Percentiles rank a stretch among this genome's conserved stretches.
Evolutionary conservation across 1,139 yeast genomes (phyloP).

Genomic region (Kurtzmaniella natalensis): DNA sequence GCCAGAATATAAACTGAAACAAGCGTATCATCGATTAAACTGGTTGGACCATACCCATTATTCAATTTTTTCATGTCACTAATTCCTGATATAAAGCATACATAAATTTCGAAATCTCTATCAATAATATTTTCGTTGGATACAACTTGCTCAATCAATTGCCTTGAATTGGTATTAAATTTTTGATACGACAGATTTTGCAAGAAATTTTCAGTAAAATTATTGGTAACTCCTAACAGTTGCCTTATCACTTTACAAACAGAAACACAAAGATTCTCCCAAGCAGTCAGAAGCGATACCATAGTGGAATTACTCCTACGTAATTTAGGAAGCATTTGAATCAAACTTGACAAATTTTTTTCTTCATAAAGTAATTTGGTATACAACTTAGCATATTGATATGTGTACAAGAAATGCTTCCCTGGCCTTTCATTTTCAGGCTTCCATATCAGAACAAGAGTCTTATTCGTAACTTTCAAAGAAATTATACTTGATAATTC

Average conservation of each 20-base stretch:
- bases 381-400: constrained; percentile 63
- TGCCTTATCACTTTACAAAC: constrained; percentile 48
- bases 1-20: constrained; percentile 58
- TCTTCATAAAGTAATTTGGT: constrained; percentile 51
- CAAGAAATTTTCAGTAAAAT: constrained; percentile 52
- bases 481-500: constrained; percentile 64
- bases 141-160: constrained; percentile 21
- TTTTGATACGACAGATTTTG: constrained; percentile 43
- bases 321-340: constrained; percentile 61
- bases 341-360: constrained; percentile 56
- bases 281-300: constrained; percentile 54
- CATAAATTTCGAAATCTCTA: constrained; percentile 22
- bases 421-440: constrained; percentile 93
- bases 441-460: constrained; percentile 85
- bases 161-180: constrained; percentile 39
- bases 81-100: constrained; percentile 48
- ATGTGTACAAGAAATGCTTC: constrained; percentile 78
- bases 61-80: constrained; percentile 68
- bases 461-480: constrained; percentile 64
- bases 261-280: constrained; percentile 57
- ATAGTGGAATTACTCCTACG: constrained; percentile 75
- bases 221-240: constrained; percentile 39
- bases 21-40: constrained; percentile 70
- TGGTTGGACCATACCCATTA: constrained; percentile 80
- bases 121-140: constrained; percentile 22